These are phyloP conservation scores for Trichoderma erinaceum DNA, from an alignment of 495 filamentous ascomycete species.

Conservation along the genomic window DNA sequence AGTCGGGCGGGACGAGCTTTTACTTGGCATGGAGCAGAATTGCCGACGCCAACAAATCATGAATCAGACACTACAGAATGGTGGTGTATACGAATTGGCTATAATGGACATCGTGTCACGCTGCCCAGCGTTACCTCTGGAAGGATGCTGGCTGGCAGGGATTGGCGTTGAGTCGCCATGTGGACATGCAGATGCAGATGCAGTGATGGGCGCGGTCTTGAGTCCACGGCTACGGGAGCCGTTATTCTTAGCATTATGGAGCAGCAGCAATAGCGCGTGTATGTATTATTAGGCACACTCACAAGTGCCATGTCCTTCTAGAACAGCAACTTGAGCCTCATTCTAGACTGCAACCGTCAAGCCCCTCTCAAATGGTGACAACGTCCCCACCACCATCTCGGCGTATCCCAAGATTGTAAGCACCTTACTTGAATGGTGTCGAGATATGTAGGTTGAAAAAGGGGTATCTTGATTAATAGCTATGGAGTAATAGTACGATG, in stretches of 20 bases:
- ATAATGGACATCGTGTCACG: not conserved
- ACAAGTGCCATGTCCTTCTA: too few relatives aligned
- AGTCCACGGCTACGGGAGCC: not conserved
- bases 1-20: too few relatives aligned
- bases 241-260: too few relatives aligned
- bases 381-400: too few relatives aligned
- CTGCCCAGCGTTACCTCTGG: not conserved
- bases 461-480: not conserved
- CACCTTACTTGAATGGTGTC: not conserved
- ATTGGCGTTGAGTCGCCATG: not conserved
- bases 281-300: too few relatives aligned
- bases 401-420: too few relatives aligned
- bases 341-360: too few relatives aligned
- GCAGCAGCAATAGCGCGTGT: too few relatives aligned
- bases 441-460: not conserved
- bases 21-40: not conserved
- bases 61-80: not conserved
- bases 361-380: too few relatives aligned
- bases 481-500: too few relatives aligned
- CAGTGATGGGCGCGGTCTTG: not conserved
- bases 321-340: too few relatives aligned
- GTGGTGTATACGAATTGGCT: not conserved
- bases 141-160: not conserved
- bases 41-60: not conserved
- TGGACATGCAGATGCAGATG: not conserved